Percentiles rank a stretch among this genome's conserved stretches.
Conservation (phyloP, 805 yeast species). For the Zygoascus flipseniorum region DNA sequence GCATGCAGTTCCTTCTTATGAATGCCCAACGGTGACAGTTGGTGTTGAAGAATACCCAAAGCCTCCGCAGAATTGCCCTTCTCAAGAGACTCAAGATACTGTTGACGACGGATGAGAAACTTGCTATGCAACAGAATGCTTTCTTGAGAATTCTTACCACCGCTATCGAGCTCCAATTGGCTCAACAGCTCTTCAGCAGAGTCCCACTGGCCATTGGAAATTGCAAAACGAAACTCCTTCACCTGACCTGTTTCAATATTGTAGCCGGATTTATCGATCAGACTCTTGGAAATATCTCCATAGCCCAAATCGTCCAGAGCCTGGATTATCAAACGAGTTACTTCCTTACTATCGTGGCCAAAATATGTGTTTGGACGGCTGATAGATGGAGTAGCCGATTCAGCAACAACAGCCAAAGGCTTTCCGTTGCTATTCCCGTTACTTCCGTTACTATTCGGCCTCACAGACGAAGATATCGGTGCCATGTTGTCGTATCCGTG, state of each 20-base stretch:
- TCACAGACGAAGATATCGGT: background rate
- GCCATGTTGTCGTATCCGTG: background rate
- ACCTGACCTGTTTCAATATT: constrained; percentile 36
- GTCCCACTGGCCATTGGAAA: constrained; percentile 37
- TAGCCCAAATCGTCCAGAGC: constrained; percentile 44
- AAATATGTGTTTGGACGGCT: constrained; percentile 8
- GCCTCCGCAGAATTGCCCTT: constrained; percentile 29
- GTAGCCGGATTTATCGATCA: constrained; percentile 33
- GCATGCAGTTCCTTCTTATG: constrained; percentile 22
- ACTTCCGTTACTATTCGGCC: background rate
- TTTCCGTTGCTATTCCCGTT: background rate
- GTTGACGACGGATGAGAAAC: constrained; percentile 34
- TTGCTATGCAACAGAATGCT: constrained; percentile 12
- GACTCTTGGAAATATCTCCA: constrained; percentile 28
- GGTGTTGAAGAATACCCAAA: constrained; percentile 31
- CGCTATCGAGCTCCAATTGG: constrained; percentile 17
- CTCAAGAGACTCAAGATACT: constrained; percentile 36
- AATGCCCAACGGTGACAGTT: constrained; percentile 26
- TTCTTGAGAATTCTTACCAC: background rate
- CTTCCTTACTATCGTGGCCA: constrained; percentile 29
- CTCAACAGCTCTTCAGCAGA: constrained; percentile 28
- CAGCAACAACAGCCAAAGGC: background rate
- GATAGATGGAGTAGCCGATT: background rate
- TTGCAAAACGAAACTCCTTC: constrained; percentile 31
- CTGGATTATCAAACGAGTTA: constrained; percentile 43